Percentiles rank a stretch among this genome's conserved stretches.
These are phyloP conservation scores for Jatropha multifida DNA, from an alignment of 441 rosid species.

Conservation along the genomic window DNA sequence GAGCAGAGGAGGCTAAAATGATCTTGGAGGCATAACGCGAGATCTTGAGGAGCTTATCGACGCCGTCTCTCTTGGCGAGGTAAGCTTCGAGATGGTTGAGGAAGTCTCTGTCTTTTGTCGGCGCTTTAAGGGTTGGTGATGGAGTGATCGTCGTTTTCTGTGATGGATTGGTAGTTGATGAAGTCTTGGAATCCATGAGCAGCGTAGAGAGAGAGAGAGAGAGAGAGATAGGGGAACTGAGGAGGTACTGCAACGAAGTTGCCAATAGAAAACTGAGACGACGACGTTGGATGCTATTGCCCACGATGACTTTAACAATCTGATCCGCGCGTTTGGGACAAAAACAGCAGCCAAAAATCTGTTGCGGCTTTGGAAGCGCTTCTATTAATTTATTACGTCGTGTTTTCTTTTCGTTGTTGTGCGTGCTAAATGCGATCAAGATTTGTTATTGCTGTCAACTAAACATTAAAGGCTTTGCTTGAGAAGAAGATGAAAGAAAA, in stretches of 20 bases:
- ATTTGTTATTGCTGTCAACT: too few species aligned
- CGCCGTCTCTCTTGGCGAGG: constrained; percentile 87
- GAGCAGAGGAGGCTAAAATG: constrained; percentile 58
- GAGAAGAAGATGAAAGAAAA: too few species aligned
- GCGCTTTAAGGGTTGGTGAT: constrained; percentile 16
- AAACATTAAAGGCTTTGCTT: too few species aligned
- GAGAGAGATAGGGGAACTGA: too few species aligned
- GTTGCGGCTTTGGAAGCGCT: neutral
- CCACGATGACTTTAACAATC: too few species aligned
- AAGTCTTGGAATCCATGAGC: constrained; percentile 40
- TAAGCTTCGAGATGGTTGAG: constrained; percentile 73
- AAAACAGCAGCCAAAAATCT: constrained; percentile 2
- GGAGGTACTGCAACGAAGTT: too few species aligned
- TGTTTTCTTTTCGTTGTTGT: neutral
- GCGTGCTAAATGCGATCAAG: neutral
- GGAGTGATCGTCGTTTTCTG: neutral
- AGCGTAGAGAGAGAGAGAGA: neutral
- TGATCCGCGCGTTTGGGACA: neutral
- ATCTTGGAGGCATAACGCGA: constrained; percentile 85
- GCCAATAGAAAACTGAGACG: neutral
- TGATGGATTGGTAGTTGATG: constrained; percentile 16
- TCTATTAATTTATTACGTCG: neutral
- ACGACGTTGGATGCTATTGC: constrained; percentile 2
- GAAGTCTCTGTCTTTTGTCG: constrained; percentile 50
- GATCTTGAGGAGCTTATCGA: constrained; percentile 88